Evolutionary conservation across 345 rosid species (phyloP).

Genomic region (Rhodamnia argentea): DNA sequence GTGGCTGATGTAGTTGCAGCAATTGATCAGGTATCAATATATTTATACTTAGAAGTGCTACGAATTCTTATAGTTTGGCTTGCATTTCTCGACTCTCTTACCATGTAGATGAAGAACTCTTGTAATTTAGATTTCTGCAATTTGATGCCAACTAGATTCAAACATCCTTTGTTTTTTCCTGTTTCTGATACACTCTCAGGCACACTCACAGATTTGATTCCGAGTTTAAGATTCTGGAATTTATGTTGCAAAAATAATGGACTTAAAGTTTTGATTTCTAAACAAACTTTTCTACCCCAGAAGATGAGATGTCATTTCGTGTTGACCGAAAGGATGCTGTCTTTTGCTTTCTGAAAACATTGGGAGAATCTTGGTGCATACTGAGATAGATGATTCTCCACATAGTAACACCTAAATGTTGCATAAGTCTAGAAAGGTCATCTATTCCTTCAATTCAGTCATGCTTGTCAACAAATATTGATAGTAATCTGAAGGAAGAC

Average conservation of each 20-base stretch:
- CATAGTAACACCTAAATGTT: neutral
- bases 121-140: neutral
- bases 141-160: neutral
- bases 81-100: neutral
- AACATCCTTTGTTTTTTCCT: neutral
- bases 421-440: neutral
- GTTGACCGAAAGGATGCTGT: neutral
- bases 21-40: constrained; percentile 69
- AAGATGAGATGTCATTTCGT: neutral
- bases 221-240: neutral
- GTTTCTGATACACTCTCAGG: neutral
- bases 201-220: neutral
- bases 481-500: neutral
- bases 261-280: neutral
- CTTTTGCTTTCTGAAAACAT: neutral
- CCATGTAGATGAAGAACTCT: neutral
- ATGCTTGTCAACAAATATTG: neutral
- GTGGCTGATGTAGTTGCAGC: constrained; percentile 99
- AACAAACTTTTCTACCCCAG: neutral
- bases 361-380: neutral
- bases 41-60: neutral
- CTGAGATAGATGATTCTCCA: neutral
- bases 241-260: neutral
- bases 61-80: neutral
- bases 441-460: neutral